Conservation (phyloP, 305 asterid species). For the Solanum hybrid region DNA sequence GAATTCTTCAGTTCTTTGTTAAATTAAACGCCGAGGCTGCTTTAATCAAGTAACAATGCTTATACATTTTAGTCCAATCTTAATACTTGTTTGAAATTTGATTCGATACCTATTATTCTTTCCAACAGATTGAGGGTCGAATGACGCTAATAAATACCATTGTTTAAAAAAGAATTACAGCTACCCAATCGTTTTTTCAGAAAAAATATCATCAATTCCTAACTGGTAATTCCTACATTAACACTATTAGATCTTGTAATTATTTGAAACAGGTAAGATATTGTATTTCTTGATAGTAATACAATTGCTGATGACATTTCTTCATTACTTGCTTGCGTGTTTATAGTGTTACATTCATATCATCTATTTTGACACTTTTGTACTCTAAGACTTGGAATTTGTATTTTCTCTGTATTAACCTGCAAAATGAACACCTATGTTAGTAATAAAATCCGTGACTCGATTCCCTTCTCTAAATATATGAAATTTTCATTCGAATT, state of each 20-base stretch:
- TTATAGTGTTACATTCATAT: not conserved
- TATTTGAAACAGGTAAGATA: not conserved
- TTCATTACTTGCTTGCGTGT: not conserved
- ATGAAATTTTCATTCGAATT: not conserved
- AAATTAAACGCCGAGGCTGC: not conserved
- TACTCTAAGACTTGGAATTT: not conserved
- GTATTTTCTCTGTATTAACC: not conserved
- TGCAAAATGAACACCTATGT: not conserved
- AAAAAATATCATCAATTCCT: not conserved
- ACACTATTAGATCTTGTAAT: not conserved
- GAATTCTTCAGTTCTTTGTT: not conserved
- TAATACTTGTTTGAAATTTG: not conserved
- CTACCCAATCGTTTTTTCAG: not conserved
- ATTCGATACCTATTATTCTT: not conserved
- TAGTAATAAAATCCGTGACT: not conserved
- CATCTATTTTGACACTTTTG: not conserved
- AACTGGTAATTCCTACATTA: not conserved
- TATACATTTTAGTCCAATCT: not conserved
- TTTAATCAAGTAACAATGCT: not conserved
- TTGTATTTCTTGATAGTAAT: not conserved
- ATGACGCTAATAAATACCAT: not conserved
- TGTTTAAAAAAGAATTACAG: not conserved
- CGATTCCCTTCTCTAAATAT: not conserved
- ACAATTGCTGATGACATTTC: not conserved
- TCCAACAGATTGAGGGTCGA: not conserved